These are phyloP conservation scores for Neonectria ditissima DNA, from an alignment of 2,329 filamentous ascomycete species.

Conservation along the genomic window DNA sequence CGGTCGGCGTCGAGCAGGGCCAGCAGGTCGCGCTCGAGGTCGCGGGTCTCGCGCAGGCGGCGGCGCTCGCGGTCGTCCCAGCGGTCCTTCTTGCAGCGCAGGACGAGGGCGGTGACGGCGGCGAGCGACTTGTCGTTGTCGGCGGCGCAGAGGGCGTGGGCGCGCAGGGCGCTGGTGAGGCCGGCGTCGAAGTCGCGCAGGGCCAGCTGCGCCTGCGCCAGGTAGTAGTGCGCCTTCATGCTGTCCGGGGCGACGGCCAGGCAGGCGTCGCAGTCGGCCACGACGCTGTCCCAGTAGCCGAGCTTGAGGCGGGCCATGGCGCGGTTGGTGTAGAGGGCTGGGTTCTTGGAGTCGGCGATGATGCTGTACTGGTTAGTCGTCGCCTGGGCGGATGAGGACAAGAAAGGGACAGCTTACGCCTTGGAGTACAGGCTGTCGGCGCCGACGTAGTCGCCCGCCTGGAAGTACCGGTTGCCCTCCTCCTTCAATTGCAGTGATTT, in stretches of 20 bases:
- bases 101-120: conserved; percentile 78
- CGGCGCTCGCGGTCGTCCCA: conserved; percentile 82
- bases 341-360: conserved; percentile 80
- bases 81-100: conserved; percentile 84
- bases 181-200: conserved; percentile 76
- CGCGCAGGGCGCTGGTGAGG: conserved; percentile 74
- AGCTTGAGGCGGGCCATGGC: conserved; percentile 85
- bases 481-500: conserved; percentile 61
- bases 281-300: conserved; percentile 77
- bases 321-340: conserved; percentile 88
- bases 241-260: conserved; percentile 73
- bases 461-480: conserved; percentile 74
- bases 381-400: neutral
- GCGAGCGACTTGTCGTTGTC: conserved; percentile 75
- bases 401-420: conserved; percentile 61
- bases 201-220: conserved; percentile 85
- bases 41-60: conserved; percentile 65
- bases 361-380: conserved; percentile 65
- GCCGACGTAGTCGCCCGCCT: conserved; percentile 70
- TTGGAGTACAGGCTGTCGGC: conserved; percentile 80
- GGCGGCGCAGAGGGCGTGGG: conserved; percentile 77
- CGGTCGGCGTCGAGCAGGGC: conserved; percentile 62
- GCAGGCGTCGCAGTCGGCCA: conserved; percentile 81
- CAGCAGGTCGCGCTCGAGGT: conserved; percentile 71
- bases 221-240: conserved; percentile 87